Evolutionary conservation across 2,329 filamentous ascomycete genomes (phyloP).

Genomic region (Cladophialophora exuberans): DNA sequence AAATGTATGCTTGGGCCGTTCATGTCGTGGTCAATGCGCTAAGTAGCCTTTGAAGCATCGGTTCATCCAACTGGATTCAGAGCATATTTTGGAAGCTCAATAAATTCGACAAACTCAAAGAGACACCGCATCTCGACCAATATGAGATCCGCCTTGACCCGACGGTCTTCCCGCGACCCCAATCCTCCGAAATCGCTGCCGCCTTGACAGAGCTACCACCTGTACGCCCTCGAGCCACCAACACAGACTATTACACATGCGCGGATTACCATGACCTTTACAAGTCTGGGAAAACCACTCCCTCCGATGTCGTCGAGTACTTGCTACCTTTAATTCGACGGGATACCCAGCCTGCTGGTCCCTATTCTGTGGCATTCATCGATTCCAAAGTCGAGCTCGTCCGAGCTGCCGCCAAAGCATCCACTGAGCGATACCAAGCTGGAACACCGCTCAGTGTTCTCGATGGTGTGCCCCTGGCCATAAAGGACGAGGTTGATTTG

Average conservation of each 20-base stretch:
- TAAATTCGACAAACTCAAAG: constrained; percentile 63
- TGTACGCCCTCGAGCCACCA: constrained; percentile 42
- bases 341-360: constrained; percentile 56
- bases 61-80: constrained; percentile 64
- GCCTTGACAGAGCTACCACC: constrained; percentile 32
- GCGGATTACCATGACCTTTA: constrained; percentile 79
- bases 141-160: constrained; percentile 60
- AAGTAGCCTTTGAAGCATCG: constrained; percentile 49
- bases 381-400: constrained; percentile 66
- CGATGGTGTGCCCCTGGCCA: constrained; percentile 79
- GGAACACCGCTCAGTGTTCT: constrained; percentile 69
- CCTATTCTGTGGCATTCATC: constrained; percentile 75
- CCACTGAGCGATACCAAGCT: constrained; percentile 70
- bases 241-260: constrained; percentile 65
- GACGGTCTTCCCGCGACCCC: constrained; percentile 55
- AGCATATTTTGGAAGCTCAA: constrained; percentile 72
- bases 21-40: neutral
- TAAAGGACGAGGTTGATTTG: constrained; percentile 80
- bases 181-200: constrained; percentile 18
- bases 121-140: constrained; percentile 58
- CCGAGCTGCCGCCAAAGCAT: constrained; percentile 70
- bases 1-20: constrained; percentile 53
- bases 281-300: constrained; percentile 69
- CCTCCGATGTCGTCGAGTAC: constrained; percentile 69
- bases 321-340: constrained; percentile 72